A percentile compares a stretch with the other conserved stretches of the same genome.
Evolutionary conservation across 352 stramenopile species (phyloP).

Genomic region (Phytophthora capsici): DNA sequence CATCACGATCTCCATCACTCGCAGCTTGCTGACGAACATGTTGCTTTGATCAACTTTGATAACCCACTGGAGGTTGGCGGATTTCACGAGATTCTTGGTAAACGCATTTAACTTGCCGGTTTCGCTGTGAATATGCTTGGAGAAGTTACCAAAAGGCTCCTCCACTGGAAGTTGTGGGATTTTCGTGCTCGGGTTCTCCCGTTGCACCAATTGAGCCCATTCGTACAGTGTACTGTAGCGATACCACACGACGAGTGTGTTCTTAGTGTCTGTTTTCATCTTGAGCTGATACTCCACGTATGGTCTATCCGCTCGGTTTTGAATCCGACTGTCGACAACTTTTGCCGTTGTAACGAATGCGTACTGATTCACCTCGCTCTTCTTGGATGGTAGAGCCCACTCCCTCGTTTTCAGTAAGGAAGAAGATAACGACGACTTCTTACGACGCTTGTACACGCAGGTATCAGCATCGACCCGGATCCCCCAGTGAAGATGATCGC

Average conservation of each 20-base stretch:
- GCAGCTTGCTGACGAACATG: conserved; percentile 19
- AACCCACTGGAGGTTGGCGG: conserved; percentile 57
- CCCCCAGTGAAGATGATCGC: conserved; percentile 62
- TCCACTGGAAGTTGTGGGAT: conserved; percentile 64
- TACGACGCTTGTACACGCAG: conserved; percentile 61
- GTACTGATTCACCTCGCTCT: conserved; percentile 2
- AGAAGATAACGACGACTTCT: conserved; percentile 12
- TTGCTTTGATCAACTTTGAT: conserved; percentile 27
- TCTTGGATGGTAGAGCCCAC: conserved; percentile 8
- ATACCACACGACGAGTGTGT: conserved; percentile 20
- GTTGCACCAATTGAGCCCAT: conserved; percentile 13
- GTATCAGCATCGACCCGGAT: conserved; percentile 33
- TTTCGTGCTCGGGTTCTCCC: conserved; percentile 15
- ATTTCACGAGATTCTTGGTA: conserved; percentile 52
- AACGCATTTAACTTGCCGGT: conserved; percentile 57
- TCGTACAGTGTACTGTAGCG: conserved; percentile 13
- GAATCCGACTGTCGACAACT: conserved; percentile 17
- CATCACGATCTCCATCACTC: neutral
- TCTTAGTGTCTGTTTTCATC: conserved; percentile 17
- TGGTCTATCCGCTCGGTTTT: conserved; percentile 2
- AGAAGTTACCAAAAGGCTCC: conserved; percentile 64
- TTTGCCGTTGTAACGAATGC: conserved; percentile 14
- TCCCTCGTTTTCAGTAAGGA: conserved; percentile 15
- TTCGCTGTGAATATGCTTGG: conserved; percentile 58
- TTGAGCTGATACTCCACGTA: conserved; percentile 23